A percentile compares a stretch with the other conserved stretches of the same genome.
Conservation (phyloP, 768 basidiomycete species). For the Sarcodon sp. region DNA sequence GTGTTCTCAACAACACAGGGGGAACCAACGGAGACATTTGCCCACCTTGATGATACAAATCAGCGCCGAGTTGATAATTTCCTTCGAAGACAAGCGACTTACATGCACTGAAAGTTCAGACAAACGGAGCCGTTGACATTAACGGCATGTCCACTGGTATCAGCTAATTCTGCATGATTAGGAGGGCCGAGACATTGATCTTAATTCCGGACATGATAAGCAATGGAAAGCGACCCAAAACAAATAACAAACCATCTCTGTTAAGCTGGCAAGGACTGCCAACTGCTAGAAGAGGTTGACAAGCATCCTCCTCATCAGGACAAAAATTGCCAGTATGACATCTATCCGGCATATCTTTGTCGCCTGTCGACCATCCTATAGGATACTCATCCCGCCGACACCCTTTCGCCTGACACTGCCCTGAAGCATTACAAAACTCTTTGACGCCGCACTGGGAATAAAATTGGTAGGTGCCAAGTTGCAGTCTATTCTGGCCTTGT, state of each 20-base stretch:
- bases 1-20: constrained; percentile 69
- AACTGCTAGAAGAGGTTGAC: constrained; percentile 45
- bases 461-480: constrained; percentile 70
- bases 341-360: constrained; percentile 36
- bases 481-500: constrained; percentile 48
- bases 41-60: constrained; percentile 38
- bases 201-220: constrained; percentile 15
- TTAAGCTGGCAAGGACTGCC: constrained; percentile 73
- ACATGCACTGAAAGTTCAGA: constrained; percentile 78
- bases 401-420: constrained; percentile 45
- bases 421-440: constrained; percentile 48
- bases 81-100: constrained; percentile 13
- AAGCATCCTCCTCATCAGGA: constrained; percentile 70
- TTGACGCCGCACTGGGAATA: constrained; percentile 63
- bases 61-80: not conserved
- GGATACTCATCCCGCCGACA: constrained; percentile 73
- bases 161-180: constrained; percentile 49
- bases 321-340: constrained; percentile 62
- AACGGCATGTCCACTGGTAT: constrained; percentile 50
- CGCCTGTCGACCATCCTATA: constrained; percentile 41
- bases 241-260: constrained; percentile 51
- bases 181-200: constrained; percentile 69
- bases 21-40: constrained; percentile 57
- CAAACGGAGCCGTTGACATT: constrained; percentile 80
- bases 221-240: not conserved